phyloP scores from a whole-genome alignment of 768 basidiomycete genomes.

The Tubosaeta sp. region DNA sequence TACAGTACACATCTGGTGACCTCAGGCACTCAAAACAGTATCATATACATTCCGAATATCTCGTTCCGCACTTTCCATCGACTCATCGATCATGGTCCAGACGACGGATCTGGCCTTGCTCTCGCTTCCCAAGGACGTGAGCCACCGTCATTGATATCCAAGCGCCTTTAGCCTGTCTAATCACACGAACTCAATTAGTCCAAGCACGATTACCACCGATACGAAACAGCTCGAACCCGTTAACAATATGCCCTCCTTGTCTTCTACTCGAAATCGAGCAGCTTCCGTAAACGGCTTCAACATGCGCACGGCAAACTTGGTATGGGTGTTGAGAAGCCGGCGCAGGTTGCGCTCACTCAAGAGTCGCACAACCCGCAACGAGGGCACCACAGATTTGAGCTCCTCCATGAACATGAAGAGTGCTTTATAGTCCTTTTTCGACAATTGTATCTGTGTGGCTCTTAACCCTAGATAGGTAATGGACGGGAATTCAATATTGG shows the following conservation, averaged over 20 bases:
- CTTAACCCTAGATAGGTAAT: conserved; percentile 18
- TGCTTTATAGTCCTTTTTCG: not conserved
- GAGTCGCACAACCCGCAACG: conserved; percentile 22
- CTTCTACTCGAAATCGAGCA: conserved; percentile 20
- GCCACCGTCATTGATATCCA: conserved; percentile 1
- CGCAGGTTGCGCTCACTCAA: conserved; percentile 12
- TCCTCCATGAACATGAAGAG: conserved; percentile 12
- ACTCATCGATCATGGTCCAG: not conserved
- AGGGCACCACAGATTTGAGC: conserved; percentile 10
- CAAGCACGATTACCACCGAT: not conserved
- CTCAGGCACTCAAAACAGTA: not conserved
- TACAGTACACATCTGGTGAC: not conserved
- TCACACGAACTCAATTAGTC: not conserved
- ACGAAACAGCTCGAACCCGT: conserved; percentile 13
- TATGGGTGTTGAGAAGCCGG: conserved; percentile 15
- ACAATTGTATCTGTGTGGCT: not conserved
- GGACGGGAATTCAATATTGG: conserved; percentile 8
- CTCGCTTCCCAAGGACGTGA: not conserved
- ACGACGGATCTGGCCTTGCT: not conserved
- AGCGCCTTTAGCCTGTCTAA: conserved; percentile 15
- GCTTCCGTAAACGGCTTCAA: conserved; percentile 8
- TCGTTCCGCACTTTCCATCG: not conserved
- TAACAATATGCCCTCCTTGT: conserved; percentile 16
- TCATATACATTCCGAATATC: not conserved
- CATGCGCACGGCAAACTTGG: conserved; percentile 4